phyloP scores from a whole-genome alignment of 179 eudicot species.

The Patellifolia procumbens region DNA sequence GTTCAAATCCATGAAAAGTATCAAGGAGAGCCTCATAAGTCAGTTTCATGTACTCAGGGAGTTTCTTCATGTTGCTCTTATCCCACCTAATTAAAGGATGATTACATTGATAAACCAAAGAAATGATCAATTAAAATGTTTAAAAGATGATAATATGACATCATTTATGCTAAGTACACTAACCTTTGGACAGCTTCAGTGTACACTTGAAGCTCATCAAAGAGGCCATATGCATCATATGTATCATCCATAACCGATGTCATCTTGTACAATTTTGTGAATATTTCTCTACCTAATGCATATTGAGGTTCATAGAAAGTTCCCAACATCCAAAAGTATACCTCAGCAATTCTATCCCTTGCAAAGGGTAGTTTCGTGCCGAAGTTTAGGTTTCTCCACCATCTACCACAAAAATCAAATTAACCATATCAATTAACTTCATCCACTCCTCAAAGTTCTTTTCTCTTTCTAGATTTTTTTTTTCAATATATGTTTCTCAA shows the following conservation, averaged over 20 bases:
- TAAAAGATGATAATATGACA: neutral
- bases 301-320: conserved; percentile 33
- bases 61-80: conserved; percentile 20
- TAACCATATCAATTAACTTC: too few relatives aligned
- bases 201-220: conserved; percentile 45
- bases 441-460: too few relatives aligned
- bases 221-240: conserved; percentile 43
- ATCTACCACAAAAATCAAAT: too few relatives aligned
- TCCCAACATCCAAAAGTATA: conserved; percentile 35
- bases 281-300: conserved; percentile 27
- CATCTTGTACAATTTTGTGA: conserved; percentile 26
- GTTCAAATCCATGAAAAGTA: conserved; percentile 30
- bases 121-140: too few relatives aligned
- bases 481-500: too few relatives aligned
- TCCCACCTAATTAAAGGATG: conserved; percentile 42
- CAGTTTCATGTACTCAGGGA: conserved; percentile 48
- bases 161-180: neutral
- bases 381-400: conserved; percentile 9
- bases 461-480: too few relatives aligned
- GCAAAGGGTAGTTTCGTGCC: conserved; percentile 13
- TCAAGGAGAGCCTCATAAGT: conserved; percentile 29
- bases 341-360: conserved; percentile 22
- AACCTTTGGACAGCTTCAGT: conserved; percentile 43
- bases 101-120: too few relatives aligned
- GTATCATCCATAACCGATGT: conserved; percentile 33